Evolutionary conservation across 345 rosid genomes (phyloP), one percentile per base, ranked within the genome.

Genomic region (Noccaea bulbosa): DNA sequence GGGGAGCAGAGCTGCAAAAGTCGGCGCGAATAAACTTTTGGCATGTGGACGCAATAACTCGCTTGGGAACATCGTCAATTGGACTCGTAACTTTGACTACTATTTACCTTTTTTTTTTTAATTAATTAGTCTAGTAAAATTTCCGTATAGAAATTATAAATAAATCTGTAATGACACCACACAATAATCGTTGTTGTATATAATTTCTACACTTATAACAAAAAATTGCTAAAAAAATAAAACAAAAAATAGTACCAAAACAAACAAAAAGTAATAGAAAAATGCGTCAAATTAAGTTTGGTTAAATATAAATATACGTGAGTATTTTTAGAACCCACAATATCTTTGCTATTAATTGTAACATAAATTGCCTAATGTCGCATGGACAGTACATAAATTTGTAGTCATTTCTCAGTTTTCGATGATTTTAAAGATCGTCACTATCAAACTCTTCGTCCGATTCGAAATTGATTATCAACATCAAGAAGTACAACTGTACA

Each of bases 51-150:
- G 54, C 48, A 33, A 71, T 33, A 7, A 52, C 52, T 61, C 27
- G 55, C 69, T 72, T 11, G 69, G 55, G 73, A 57, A 12, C 64
- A 68, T 52, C 62, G 62, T 62, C 55, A 11, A 62, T 62, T 71
- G 24, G 53, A 43, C 55, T 62, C 9, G 8, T 44, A 16, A 15
- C 54, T 62, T 71, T 71, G 69, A 71, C 75, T 71, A 20, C 40
- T 53, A 12, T 71, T 50, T 60, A 70, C 75, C 60, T 43, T 59
- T 30, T 54, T 10, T 22, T 8, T 8, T 38, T 52, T 65, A 4
- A 46, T 1, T 46, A 15, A 11, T 15, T n/a, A n/a, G 16, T 46
- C 69, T 8, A 34, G 8, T 7, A 35, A 54, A 44, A 11, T 6
- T 40, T 20, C 11, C 62, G 17, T 6, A 5, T 35, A 35, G 2